These are phyloP conservation scores for Fusarium coffeatum DNA, from an alignment of 2,329 filamentous ascomycete species.

Conservation along the genomic window DNA sequence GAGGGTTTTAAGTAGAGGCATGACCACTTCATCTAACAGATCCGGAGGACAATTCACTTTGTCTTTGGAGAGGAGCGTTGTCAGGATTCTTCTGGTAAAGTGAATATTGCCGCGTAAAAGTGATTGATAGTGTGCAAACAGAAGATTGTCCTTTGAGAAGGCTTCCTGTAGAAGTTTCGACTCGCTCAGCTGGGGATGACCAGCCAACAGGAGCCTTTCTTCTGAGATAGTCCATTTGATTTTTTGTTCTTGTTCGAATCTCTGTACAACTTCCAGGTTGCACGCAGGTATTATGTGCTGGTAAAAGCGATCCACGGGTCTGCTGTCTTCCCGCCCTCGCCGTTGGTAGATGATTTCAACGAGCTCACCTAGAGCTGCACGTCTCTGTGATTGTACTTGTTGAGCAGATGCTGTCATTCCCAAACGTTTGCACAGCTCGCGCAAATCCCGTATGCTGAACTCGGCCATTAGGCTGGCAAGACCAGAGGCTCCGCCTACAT, in stretches of 20 bases:
- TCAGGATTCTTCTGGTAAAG: slow-evolving; percentile 26
- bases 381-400: slow-evolving; percentile 38
- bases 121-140: background rate
- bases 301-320: slow-evolving; percentile 38
- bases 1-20: slow-evolving; percentile 41
- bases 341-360: slow-evolving; percentile 29
- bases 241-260: slow-evolving; percentile 28
- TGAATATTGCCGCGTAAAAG: slow-evolving; percentile 34
- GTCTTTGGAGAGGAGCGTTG: slow-evolving; percentile 18
- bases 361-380: slow-evolving; percentile 37
- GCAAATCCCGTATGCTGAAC: slow-evolving; percentile 44
- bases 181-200: slow-evolving; percentile 33
- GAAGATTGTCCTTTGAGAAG: slow-evolving; percentile 20
- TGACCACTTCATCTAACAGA: slow-evolving; percentile 32
- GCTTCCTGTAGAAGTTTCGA: slow-evolving; percentile 28
- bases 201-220: slow-evolving; percentile 25
- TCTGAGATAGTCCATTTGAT: slow-evolving; percentile 32
- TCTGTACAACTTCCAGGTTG: slow-evolving; percentile 26
- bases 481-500: slow-evolving; percentile 38
- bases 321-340: slow-evolving; percentile 13
- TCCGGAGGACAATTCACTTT: slow-evolving; percentile 26
- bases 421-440: slow-evolving; percentile 31
- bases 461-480: slow-evolving; percentile 40
- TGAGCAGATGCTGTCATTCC: slow-evolving; percentile 38
- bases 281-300: slow-evolving; percentile 45